phyloP scores from a whole-genome alignment of 164 flowering plant species.

The Houttuynia cordata region DNA sequence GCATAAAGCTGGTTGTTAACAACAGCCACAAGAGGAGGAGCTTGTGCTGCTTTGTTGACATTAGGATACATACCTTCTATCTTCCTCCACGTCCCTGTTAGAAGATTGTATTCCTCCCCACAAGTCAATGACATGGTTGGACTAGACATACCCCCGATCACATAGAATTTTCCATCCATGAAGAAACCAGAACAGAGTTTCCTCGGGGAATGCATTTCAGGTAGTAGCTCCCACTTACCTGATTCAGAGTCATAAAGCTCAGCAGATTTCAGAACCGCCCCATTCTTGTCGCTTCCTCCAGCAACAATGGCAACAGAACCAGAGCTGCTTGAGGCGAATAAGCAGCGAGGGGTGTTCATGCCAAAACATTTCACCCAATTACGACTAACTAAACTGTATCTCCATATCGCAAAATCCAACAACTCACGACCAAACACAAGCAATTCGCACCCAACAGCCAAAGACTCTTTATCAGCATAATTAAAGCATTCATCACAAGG shows the following conservation, averaged over 20 bases:
- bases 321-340: slow-evolving; percentile 30
- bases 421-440: slow-evolving; percentile 31
- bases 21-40: slow-evolving; percentile 36
- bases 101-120: slow-evolving; percentile 27
- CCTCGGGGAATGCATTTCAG: slow-evolving; percentile 26
- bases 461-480: slow-evolving; percentile 26
- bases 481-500: slow-evolving; percentile 23
- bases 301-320: slow-evolving; percentile 32
- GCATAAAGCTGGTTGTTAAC: slow-evolving; percentile 32
- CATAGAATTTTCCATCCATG: slow-evolving; percentile 32
- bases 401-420: slow-evolving; percentile 19
- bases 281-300: slow-evolving; percentile 27
- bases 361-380: slow-evolving; percentile 20
- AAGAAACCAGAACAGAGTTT: slow-evolving; percentile 32
- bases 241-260: slow-evolving; percentile 29
- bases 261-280: slow-evolving; percentile 18
- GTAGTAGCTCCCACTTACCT: slow-evolving; percentile 21
- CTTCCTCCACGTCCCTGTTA: slow-evolving; percentile 25
- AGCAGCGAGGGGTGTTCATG: slow-evolving; percentile 28
- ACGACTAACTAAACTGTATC: slow-evolving; percentile 21
- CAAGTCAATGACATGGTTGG: slow-evolving; percentile 18
- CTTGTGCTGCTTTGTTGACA: slow-evolving; percentile 8
- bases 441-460: slow-evolving; percentile 33
- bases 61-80: slow-evolving; percentile 24
- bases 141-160: slow-evolving; percentile 24